Base-by-base conservation (phyloP, 805 yeast species). In the Barnettozyma wickerhamii region DNA sequence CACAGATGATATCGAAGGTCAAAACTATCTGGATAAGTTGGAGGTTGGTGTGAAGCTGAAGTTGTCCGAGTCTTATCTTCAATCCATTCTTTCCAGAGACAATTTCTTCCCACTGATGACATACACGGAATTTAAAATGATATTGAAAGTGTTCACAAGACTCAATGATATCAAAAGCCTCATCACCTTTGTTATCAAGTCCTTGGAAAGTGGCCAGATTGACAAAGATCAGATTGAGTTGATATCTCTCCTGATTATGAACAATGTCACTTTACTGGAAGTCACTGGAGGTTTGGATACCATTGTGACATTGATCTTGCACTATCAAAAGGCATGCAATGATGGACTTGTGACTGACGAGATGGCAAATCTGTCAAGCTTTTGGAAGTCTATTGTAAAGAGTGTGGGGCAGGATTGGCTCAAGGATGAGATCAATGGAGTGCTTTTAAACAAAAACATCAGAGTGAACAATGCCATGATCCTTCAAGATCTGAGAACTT, bases 51-150 rank as follows among this genome's bases (percentile, higher is more conserved):
- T 63, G 49, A 49, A 60, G 51, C 37, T 65, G 46, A 49, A 63
- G 49, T 40, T 64, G 42, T 49, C 68, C 53, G 69, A 54, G 18
- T 50, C 27, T 58, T 64, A 48, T 52, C 53, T 50, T 43, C 55
- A 40, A 50, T 55, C 27, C 49, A 28, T 48, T 3, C 35, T 51
- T n/a, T 30, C 46, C 0, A 40, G 44, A 4, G 47, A 61, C 23
- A 68, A 63, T 42, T 60, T 63, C 5, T 66, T 66, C 43, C 58
- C 68, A 5, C 58, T 65, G 34, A 48, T 62, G 35, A 64, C 67
- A 7, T 65, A 66, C 42, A 64, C 59, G 19, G 68, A 65, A 42
- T 55, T 63, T 26, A 51, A 49, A 29, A 35, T 39, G 6, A 45
- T 47, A 15, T 28, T 52, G 10, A 44, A 41, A 35, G 45, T 45